These are phyloP conservation scores for Termitomyces sp. DNA, from an alignment of 768 basidiomycete genomes.

Conservation along the genomic window DNA sequence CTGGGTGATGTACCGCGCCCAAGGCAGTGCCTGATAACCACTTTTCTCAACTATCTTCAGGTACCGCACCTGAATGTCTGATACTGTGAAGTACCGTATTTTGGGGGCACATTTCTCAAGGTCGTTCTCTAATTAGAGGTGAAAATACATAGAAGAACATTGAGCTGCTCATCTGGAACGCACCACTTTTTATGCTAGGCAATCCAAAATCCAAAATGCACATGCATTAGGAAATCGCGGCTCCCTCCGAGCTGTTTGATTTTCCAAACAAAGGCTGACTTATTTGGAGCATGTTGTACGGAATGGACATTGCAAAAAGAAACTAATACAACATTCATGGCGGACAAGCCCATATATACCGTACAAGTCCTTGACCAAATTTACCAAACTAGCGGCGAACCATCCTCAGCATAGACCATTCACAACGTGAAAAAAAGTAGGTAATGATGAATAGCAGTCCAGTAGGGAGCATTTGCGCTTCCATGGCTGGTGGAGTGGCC, in stretches of 20 bases:
- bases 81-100: constrained; percentile 98
- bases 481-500: constrained; percentile 23
- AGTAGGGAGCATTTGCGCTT: constrained; percentile 36
- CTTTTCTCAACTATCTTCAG: constrained; percentile 99
- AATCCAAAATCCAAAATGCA: constrained; percentile 97
- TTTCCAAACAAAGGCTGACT: constrained; percentile 98
- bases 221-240: constrained; percentile 95
- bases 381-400: too few relatives aligned
- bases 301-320: too few relatives aligned
- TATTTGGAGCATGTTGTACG: constrained; percentile 96
- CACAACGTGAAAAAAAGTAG: too few relatives aligned
- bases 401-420: too few relatives aligned
- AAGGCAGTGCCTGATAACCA: constrained; percentile 93
- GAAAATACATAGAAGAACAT: background rate
- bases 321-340: too few relatives aligned
- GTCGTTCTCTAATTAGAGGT: constrained; percentile 52
- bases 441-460: too few relatives aligned
- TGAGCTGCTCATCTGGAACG: constrained; percentile 21
- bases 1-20: constrained; percentile 93
- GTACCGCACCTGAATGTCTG: constrained; percentile 95
- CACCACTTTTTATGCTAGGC: constrained; percentile 88
- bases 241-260: constrained; percentile 97
- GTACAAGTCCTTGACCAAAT: too few relatives aligned
- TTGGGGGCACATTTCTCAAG: constrained; percentile 90
- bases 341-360: too few relatives aligned